Percentiles rank a stretch among this genome's conserved stretches.
Evolutionary conservation across 768 basidiomycete species (phyloP).

Genomic region (Panaeolus papilionaceus): DNA sequence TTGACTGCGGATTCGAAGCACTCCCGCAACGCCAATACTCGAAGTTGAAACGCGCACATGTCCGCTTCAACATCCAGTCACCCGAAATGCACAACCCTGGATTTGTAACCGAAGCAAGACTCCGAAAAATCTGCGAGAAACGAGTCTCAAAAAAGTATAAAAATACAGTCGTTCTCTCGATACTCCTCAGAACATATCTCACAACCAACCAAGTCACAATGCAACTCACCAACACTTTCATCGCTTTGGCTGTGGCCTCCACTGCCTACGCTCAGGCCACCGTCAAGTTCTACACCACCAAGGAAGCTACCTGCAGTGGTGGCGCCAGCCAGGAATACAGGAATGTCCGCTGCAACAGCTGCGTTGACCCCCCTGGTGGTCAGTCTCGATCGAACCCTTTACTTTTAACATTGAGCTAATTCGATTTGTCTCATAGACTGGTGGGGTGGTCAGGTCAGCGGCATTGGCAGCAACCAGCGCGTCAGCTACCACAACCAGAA

Average conservation of each 20-base stretch:
- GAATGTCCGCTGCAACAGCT: background rate
- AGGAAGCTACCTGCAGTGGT: background rate
- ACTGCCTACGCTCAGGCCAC: background rate
- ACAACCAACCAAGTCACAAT: background rate
- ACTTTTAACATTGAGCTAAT: background rate
- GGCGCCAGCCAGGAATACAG: background rate
- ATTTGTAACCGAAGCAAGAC: too few relatives aligned
- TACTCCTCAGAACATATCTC: background rate
- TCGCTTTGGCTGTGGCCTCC: background rate
- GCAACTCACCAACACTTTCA: background rate
- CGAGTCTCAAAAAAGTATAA: too few relatives aligned
- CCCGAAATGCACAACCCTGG: too few relatives aligned
- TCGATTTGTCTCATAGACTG: background rate
- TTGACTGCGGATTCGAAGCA: too few relatives aligned
- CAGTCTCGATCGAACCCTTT: background rate
- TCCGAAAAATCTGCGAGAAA: too few relatives aligned
- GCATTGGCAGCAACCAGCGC: background rate
- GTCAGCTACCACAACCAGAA: background rate
- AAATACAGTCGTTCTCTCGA: too few relatives aligned
- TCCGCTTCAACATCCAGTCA: too few relatives aligned
- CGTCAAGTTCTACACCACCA: constrained; percentile 5
- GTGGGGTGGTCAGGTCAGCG: background rate
- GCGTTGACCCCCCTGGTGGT: constrained; percentile 7
- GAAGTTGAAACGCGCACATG: too few relatives aligned
- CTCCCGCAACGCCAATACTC: too few relatives aligned